Conservation (phyloP, 2,329 filamentous ascomycete species). For the Cordyceps tenuipes region DNA sequence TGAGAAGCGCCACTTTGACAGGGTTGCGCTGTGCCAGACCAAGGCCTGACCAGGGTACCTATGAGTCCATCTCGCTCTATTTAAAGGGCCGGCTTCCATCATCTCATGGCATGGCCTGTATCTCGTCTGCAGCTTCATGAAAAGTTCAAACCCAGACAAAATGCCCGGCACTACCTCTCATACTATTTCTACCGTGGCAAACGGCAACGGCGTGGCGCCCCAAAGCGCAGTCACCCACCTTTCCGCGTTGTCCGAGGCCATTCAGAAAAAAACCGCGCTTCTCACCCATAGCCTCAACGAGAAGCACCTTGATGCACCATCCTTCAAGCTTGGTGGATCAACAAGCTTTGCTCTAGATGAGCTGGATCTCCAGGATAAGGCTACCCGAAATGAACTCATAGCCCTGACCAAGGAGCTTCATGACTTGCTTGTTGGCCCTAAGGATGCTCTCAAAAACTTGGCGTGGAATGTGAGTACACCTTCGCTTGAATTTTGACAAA, state of each 20-base stretch:
- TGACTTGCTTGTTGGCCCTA: conserved; percentile 16
- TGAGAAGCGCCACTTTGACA: neutral
- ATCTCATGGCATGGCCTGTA: too few relatives aligned
- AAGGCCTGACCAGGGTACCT: neutral
- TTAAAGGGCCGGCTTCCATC: neutral
- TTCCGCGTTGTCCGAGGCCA: conserved; percentile 13
- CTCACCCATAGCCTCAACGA: conserved; percentile 13
- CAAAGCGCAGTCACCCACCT: conserved; percentile 14
- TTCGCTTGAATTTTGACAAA: neutral
- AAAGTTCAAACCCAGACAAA: neutral
- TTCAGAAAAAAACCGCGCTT: conserved; percentile 16
- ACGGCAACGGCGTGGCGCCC: neutral
- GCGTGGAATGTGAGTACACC: conserved; percentile 7
- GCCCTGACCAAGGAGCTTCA: conserved; percentile 17
- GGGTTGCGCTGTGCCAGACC: neutral
- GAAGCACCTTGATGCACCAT: conserved; percentile 17
- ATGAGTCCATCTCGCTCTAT: neutral
- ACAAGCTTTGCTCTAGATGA: conserved; percentile 15
- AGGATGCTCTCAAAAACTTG: conserved; percentile 12
- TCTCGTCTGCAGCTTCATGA: neutral
- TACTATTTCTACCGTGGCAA: neutral
- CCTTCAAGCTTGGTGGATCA: conserved; percentile 14
- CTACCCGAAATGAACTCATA: conserved; percentile 16
- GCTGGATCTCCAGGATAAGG: neutral
- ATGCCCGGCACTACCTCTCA: neutral